Percentiles rank a stretch among this genome's conserved stretches.
Evolutionary conservation across 2,329 filamentous ascomycete genomes (phyloP).

Genomic region (Bipolaris cookei): DNA sequence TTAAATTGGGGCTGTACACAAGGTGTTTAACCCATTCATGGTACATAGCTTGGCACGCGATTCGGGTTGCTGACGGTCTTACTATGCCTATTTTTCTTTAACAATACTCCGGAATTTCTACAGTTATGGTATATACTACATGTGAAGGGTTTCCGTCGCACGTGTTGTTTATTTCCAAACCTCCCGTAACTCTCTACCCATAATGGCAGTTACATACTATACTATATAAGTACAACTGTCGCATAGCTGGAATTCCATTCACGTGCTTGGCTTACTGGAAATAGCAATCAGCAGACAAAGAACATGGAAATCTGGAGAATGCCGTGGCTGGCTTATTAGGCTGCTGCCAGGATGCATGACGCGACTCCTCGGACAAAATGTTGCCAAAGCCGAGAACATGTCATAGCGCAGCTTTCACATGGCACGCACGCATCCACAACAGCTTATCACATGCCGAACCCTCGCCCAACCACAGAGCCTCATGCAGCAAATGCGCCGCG

Average conservation of each 20-base stretch:
- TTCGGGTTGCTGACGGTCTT: background rate
- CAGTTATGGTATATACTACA: background rate
- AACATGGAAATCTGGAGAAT: background rate
- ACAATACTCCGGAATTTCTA: background rate
- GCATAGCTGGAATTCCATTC: background rate
- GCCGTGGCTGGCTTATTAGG: constrained; percentile 5
- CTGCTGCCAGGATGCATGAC: background rate
- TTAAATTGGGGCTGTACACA: background rate
- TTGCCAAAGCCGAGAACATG: constrained; percentile 22
- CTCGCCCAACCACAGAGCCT: constrained; percentile 24
- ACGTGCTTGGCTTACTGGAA: background rate
- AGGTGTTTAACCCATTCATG: constrained; percentile 3
- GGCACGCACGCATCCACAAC: constrained; percentile 18
- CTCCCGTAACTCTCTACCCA: background rate
- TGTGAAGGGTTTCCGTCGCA: background rate
- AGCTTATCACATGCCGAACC: constrained; percentile 33
- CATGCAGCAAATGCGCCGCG: constrained; percentile 24
- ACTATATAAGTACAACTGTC: background rate
- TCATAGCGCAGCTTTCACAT: constrained; percentile 31
- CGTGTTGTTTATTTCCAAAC: background rate
- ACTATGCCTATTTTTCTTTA: background rate
- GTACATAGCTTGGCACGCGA: background rate
- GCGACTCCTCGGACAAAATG: constrained; percentile 2
- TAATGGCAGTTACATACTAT: no score
- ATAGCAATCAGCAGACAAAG: constrained; percentile 4